Base-by-base conservation (phyloP, 2,329 filamentous ascomycete species). In the Beauveria sp. region DNA sequence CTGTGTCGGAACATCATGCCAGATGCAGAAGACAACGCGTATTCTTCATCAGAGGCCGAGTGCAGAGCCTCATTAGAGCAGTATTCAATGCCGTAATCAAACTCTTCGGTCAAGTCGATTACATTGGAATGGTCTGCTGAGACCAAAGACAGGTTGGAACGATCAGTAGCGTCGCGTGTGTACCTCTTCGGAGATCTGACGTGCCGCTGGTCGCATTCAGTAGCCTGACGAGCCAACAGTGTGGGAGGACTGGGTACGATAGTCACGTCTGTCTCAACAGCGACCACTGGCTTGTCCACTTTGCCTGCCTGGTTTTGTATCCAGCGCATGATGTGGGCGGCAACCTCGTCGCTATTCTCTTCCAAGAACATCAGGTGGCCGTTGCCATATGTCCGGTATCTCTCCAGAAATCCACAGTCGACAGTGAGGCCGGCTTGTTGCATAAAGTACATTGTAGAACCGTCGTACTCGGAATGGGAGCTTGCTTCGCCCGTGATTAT, bases 281-380 rank as follows among this genome's bases (percentile, higher is more conserved):
- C 42, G n/a, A 5, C 1, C 6, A 22, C 28, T 9, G 26, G 22
- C 22, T 43, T 22, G 22, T 52, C 24, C 18, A 24, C 14, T 14
- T 52, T 20, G 12, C 47, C 34, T 18, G 49, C 58, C 28, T 60
- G 59, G 8, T 34, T 54, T 12, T 60, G 18, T 5, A 77, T 75
- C 77, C 77, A 80, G 4, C 67, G 49, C 16, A 72, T 64, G 1
- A 81, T 63, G 12, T 73, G 63, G 3, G 66, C 66, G 2, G 77
- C 78, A 58, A 83, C 73, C 0, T 73, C 66, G 38, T 75, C 64
- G 62, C 77, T 83, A 66, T 85, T 84, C 65, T 71, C 75, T 71
- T 84, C 81, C 40, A 84, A 66, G 51, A 82, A 81, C 71, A 80
- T 74, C 62, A 85, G 75, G 65, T 84, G 82, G 0, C 80, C 82